Evolutionary conservation across 805 yeast genomes (phyloP).

Genomic region (Dipodascus geniculatus): DNA sequence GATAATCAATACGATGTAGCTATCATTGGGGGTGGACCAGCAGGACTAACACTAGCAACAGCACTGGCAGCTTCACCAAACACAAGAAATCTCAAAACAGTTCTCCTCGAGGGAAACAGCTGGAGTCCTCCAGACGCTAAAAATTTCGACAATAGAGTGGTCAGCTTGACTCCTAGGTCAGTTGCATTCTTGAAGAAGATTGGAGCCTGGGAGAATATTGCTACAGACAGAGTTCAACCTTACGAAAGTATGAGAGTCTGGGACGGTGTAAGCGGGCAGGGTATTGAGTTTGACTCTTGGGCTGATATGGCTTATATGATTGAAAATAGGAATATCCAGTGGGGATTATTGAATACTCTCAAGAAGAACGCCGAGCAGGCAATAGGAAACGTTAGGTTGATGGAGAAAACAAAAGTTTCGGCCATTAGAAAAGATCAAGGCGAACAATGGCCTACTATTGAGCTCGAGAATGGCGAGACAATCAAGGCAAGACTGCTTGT

Average conservation of each 20-base stretch:
- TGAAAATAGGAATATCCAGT: conserved; percentile 77
- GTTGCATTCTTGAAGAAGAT: conserved; percentile 51
- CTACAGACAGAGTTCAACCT: conserved; percentile 58
- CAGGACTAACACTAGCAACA: conserved; percentile 78
- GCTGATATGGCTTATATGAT: conserved; percentile 64
- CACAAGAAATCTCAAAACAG: conserved; percentile 47
- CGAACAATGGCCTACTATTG: conserved; percentile 59
- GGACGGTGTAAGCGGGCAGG: conserved; percentile 67
- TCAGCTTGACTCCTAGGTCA: conserved; percentile 76
- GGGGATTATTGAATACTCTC: conserved; percentile 49
- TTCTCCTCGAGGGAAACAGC: conserved; percentile 59
- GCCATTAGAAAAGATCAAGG: conserved; percentile 29
- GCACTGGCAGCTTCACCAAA: conserved; percentile 58
- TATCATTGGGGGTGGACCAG: conserved; percentile 96
- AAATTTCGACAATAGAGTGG: conserved; percentile 64
- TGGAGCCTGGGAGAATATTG: conserved; percentile 66
- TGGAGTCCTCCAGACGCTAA: conserved; percentile 34
- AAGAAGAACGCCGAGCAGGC: conserved; percentile 27
- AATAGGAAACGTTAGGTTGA: conserved; percentile 2
- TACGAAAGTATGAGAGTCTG: conserved; percentile 78
- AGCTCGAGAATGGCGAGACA: conserved; percentile 50
- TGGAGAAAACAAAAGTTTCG: conserved; percentile 41
- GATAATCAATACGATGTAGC: conserved; percentile 45
- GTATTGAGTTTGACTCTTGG: conserved; percentile 46
- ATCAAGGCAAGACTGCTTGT: conserved; percentile 64